These are phyloP conservation scores for Licmophora abbreviata DNA, from an alignment of 108 stramenopile species.

Conservation along the genomic window DNA sequence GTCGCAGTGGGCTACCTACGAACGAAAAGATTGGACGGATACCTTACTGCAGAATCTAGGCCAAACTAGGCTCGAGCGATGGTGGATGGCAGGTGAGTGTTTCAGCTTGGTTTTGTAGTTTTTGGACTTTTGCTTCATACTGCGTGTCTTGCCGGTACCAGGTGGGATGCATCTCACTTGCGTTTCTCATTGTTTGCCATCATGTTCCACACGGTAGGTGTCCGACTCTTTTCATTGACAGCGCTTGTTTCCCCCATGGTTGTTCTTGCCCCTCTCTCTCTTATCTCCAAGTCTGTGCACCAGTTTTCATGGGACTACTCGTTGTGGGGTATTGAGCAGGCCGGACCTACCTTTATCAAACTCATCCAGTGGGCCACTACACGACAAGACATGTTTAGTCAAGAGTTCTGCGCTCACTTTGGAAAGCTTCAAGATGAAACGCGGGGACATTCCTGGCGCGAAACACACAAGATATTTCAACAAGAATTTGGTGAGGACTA, in stretches of 20 bases:
- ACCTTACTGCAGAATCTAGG: slow-evolving; percentile 44
- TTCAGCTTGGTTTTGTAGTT: too few species aligned
- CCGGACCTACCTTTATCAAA: slow-evolving; percentile 89
- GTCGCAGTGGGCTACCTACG: slow-evolving; percentile 46
- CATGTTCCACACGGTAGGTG: too few species aligned
- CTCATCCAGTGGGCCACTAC: slow-evolving; percentile 88
- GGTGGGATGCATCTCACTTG: too few species aligned
- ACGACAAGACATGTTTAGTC: slow-evolving; percentile 80
- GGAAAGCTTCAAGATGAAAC: slow-evolving; percentile 80
- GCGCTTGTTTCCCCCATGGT: slow-evolving; percentile 34
- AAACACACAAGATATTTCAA: slow-evolving; percentile 51
- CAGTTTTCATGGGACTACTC: slow-evolving; percentile 67
- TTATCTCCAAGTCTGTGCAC: slow-evolving; percentile 14
- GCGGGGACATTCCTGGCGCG: slow-evolving; percentile 62
- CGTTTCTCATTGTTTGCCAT: too few species aligned
- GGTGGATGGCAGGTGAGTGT: too few species aligned
- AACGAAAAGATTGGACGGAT: slow-evolving; percentile 38
- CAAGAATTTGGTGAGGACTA: slow-evolving; percentile 46
- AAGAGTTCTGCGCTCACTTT: slow-evolving; percentile 77
- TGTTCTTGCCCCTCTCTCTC: slow-evolving; percentile 30
- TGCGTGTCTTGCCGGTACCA: too few species aligned
- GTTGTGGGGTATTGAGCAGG: slow-evolving; percentile 80
- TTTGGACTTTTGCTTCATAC: too few species aligned
- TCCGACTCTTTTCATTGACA: slow-evolving; percentile 26
- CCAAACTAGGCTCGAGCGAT: slow-evolving; percentile 19